Conservation (phyloP, 164 flowering plant genomes). For the Magnolia sinica region DNA sequence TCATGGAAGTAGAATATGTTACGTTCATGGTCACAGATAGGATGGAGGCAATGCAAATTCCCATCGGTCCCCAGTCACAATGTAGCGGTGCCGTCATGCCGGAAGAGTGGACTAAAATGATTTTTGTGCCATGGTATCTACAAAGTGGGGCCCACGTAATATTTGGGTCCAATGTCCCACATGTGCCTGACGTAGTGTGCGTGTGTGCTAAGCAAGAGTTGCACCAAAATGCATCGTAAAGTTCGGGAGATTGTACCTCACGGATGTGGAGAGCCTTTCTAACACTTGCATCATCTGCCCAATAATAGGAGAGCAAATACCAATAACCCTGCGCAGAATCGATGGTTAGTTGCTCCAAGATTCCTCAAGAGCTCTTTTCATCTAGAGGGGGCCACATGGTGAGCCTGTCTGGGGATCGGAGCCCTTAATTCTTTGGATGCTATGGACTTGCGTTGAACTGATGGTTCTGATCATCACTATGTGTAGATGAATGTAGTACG, state of each 20-base stretch:
- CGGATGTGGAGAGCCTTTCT: constrained; percentile 3
- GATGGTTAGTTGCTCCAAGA: background rate
- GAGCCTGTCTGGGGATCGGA: too few species aligned
- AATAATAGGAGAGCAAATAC: background rate
- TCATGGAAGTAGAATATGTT: background rate
- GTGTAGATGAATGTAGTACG: too few species aligned
- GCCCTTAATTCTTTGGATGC: too few species aligned
- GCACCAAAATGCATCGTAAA: too few species aligned
- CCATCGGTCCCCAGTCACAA: too few species aligned
- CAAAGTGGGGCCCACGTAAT: background rate
- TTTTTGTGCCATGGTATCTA: too few species aligned
- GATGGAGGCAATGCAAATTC: background rate
- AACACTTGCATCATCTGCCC: constrained; percentile 3
- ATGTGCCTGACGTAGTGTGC: background rate
- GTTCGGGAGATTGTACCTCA: background rate
- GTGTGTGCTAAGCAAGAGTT: too few species aligned
- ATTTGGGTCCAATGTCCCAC: background rate
- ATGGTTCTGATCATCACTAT: too few species aligned
- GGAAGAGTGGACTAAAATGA: too few species aligned
- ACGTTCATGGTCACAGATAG: too few species aligned
- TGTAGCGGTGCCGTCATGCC: too few species aligned
- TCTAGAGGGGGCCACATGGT: background rate
- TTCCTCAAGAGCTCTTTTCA: background rate
- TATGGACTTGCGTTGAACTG: too few species aligned
- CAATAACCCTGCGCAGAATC: background rate